Base-by-base conservation (phyloP, 2,329 filamentous ascomycete species). In the Trichophyton simii region DNA sequence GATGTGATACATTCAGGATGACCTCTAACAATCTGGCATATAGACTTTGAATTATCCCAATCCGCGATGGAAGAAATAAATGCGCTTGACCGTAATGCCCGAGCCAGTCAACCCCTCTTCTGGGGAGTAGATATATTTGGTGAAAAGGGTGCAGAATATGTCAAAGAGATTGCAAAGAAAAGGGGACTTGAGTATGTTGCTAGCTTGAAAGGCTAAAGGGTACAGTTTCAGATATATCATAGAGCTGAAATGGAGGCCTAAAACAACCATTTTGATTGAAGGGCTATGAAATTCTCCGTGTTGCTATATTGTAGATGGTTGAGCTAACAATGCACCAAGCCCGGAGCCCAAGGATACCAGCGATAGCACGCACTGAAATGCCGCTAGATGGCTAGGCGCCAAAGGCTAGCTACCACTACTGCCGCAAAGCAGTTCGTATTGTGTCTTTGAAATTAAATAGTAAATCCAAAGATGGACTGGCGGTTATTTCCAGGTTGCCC, bases 401-500 rank as follows among this genome's bases (percentile, higher is more conserved):
- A 28, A 28, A 6, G 5, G 5, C 25, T 28, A 28, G 5, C 4
- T 28, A 28, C 6, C 25, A 6, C 6, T 28, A 28, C 25, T 6
- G 25, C 18, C 18, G 18, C 18, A 18, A 18, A 18, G 18, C 1
- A 1, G 18, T 18, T 18, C 18, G 18, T 18, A 18, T 18, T 18
- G 18, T 18, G 18, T 72, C 0, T 72, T 75, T 50, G 64, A 71
- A 28, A 63, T 69, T 6, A 64, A 59, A 1, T 69, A 18, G 18
- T 18, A 18, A 18, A 18, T 18, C 74, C 64, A 63, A 62, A 18
- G 66, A 73, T 64, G 69, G 68, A 1, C 62, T 60, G 2, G 65
- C 63, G 34, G 41, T 74, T 34, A 54, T 75, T 50, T 71, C 68
- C 4, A 67, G 71, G 46, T 57, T 75, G 2, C 73, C 72, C 1